phyloP scores from a whole-genome alignment of 768 basidiomycete species.

The Tylopilus felleus region DNA sequence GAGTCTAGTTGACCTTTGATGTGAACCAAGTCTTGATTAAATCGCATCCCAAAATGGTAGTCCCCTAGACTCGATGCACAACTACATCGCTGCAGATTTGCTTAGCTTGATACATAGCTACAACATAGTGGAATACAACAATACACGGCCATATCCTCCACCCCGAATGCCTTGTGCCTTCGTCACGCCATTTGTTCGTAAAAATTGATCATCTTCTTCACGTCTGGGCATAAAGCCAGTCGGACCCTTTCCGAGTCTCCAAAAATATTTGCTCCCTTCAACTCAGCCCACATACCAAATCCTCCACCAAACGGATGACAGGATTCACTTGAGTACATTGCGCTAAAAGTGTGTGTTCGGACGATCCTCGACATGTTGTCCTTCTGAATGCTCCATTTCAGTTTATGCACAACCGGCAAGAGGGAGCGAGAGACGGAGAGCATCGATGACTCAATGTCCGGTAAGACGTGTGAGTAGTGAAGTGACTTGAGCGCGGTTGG shows the following conservation, averaged over 20 bases:
- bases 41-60: constrained; percentile 7
- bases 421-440: constrained; percentile 55
- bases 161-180: background rate
- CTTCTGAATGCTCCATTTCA: constrained; percentile 69
- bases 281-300: constrained; percentile 56
- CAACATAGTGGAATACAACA: background rate
- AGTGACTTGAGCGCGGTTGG: constrained; percentile 43
- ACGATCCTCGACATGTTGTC: constrained; percentile 60
- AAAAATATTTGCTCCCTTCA: constrained; percentile 46
- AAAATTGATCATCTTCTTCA: constrained; percentile 54
- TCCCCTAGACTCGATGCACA: background rate
- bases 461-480: constrained; percentile 51
- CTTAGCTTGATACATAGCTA: background rate
- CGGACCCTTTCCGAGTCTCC: constrained; percentile 63
- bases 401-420: constrained; percentile 57
- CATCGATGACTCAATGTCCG: constrained; percentile 61
- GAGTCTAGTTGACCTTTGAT: background rate
- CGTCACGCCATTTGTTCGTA: constrained; percentile 46
- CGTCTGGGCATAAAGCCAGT: constrained; percentile 64
- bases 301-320: constrained; percentile 32
- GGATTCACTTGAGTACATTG: constrained; percentile 19
- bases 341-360: constrained; percentile 38
- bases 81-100: background rate
- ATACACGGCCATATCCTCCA: background rate
- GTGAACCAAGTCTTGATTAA: too few species aligned